Base-by-base conservation (phyloP, 2,329 filamentous ascomycete species). In the Esteya vermicola region DNA sequence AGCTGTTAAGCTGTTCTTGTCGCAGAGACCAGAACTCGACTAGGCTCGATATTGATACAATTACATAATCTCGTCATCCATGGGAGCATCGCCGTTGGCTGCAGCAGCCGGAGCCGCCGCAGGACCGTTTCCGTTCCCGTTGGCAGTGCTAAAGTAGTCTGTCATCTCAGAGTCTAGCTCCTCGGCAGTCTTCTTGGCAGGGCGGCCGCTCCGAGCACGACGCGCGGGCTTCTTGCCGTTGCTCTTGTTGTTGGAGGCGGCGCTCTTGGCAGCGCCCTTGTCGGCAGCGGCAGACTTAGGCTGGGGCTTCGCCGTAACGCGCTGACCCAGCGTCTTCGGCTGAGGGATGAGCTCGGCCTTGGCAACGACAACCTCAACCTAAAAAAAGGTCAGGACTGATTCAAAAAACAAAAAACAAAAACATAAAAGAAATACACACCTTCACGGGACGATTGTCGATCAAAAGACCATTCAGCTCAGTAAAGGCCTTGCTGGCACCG, bases 131-230 rank as follows among this genome's bases (percentile, higher is more conserved):
- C 55, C 49, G 21, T 49, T 47, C 7, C 64, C 67, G 48, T 65
- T 65, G 39, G 58, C 64, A 48, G 62, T 56, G 26, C 70, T 76
- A 57, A 93, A 96, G 66, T 98, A 98, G 60, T 96, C 91, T 18
- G 77, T 79, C 91, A 98, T 98, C 60, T 98, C 91, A 5, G 85
- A 86, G 58, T 98, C 91, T 21, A 98, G 77, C 65, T 98, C 88
- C 57, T 94, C 89, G 1, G 81, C 78, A 0, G 86, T 93, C 82
- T 96, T 96, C 66, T 93, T 68, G 54, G 78, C 64, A 50, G 81
- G 70, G 52, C 81, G 75, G 48, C 70, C 66, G 53, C 66, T 80
- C 50, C 78, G 77, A 32, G 56, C 59, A 46, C 67, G 66, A 42
- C 70, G 66, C 9, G 32, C 31, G 44, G 63, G 62, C 57, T 68